phyloP scores from a whole-genome alignment of 140 eudicot genomes.

The Bidens hawaiensis region DNA sequence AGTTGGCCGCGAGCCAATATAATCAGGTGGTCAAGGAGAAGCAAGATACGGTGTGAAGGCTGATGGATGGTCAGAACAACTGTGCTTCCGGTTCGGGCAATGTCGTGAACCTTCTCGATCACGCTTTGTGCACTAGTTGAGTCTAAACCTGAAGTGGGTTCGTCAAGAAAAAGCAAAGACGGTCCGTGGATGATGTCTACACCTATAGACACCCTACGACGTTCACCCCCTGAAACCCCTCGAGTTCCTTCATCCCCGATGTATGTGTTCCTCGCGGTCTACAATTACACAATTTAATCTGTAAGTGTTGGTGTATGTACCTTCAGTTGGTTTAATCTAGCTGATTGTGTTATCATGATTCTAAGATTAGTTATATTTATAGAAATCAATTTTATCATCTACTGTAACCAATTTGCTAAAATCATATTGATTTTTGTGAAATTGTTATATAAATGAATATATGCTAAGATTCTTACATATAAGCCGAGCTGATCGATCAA shows the following conservation, averaged over 20 bases:
- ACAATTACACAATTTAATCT: not conserved
- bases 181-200: constrained; percentile 84
- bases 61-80: constrained; percentile 81
- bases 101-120: constrained; percentile 67
- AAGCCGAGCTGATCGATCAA: constrained; percentile 80
- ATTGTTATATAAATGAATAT: not conserved
- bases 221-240: constrained; percentile 82
- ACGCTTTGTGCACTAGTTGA: constrained; percentile 79
- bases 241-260: constrained; percentile 75
- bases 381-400: too few relatives aligned
- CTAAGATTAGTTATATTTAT: too few relatives aligned
- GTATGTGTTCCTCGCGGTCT: constrained; percentile 69
- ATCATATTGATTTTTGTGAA: too few relatives aligned
- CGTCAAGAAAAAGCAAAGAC: constrained; percentile 64
- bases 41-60: constrained; percentile 56
- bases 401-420: too few relatives aligned
- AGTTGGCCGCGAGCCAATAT: constrained; percentile 74
- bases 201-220: constrained; percentile 76
- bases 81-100: constrained; percentile 72
- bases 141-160: constrained; percentile 83
- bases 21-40: constrained; percentile 61
- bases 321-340: too few relatives aligned
- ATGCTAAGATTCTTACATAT: constrained; percentile 38
- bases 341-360: too few relatives aligned
- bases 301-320: not conserved